These are phyloP conservation scores for Leucocoprinus sp. DNA, from an alignment of 768 basidiomycete genomes.

Conservation along the genomic window DNA sequence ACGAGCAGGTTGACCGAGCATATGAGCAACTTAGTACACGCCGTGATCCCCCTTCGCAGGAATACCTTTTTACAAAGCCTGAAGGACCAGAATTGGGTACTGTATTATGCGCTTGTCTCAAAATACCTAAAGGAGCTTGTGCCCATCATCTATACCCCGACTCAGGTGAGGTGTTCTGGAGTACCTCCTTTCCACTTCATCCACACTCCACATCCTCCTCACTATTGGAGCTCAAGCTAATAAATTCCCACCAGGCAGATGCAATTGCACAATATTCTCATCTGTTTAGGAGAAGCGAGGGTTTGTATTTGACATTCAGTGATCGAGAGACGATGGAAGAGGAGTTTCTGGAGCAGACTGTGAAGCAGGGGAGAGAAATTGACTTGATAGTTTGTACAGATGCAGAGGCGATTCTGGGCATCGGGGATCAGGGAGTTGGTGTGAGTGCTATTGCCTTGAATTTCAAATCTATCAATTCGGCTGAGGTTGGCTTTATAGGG, in stretches of 20 bases:
- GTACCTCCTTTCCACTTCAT: neutral
- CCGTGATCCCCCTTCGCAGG: slow-evolving; percentile 37
- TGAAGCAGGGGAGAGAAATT: slow-evolving; percentile 42
- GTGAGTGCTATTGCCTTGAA: slow-evolving; percentile 22
- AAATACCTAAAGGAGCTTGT: slow-evolving; percentile 56
- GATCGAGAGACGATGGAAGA: slow-evolving; percentile 65
- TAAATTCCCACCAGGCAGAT: slow-evolving; percentile 43
- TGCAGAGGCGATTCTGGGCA: slow-evolving; percentile 78
- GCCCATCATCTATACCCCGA: slow-evolving; percentile 77
- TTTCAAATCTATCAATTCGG: neutral
- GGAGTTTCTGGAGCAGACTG: slow-evolving; percentile 61
- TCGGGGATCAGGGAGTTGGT: slow-evolving; percentile 60
- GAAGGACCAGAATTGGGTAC: slow-evolving; percentile 74
- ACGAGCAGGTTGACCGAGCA: slow-evolving; percentile 70
- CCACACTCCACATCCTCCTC: neutral
- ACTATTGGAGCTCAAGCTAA: neutral
- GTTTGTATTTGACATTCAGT: slow-evolving; percentile 60
- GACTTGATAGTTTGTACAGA: slow-evolving; percentile 82
- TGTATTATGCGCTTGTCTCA: slow-evolving; percentile 65
- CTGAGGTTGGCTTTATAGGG: slow-evolving; percentile 22
- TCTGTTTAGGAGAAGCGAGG: slow-evolving; percentile 72
- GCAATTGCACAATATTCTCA: slow-evolving; percentile 82
- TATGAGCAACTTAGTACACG: slow-evolving; percentile 48
- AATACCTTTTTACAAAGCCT: slow-evolving; percentile 72
- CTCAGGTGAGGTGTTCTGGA: slow-evolving; percentile 39